These are phyloP conservation scores for Calocybe gangraenosa DNA, from an alignment of 768 basidiomycete genomes.

Conservation along the genomic window DNA sequence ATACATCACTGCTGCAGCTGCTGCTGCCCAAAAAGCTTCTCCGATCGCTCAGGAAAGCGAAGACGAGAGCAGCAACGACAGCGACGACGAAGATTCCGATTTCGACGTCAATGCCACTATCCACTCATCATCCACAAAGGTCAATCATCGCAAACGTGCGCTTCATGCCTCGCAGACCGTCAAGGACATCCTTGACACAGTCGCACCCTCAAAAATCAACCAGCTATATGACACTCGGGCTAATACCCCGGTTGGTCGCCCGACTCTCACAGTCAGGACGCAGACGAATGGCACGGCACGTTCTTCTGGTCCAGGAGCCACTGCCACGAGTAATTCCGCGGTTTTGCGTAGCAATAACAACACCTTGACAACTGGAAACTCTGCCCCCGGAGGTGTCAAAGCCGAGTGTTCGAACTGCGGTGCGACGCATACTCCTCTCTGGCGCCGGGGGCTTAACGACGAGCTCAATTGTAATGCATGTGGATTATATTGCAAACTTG, in stretches of 20 bases:
- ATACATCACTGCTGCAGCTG: conserved; percentile 5
- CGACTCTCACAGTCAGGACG: conserved; percentile 60
- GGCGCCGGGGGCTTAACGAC: conserved; percentile 83
- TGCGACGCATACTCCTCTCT: conserved; percentile 84
- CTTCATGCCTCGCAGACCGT: conserved; percentile 35
- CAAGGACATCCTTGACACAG: conserved; percentile 44
- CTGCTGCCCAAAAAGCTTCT: conserved; percentile 14
- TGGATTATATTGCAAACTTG: conserved; percentile 83
- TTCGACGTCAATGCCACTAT: conserved; percentile 28
- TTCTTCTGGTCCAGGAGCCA: conserved; percentile 61
- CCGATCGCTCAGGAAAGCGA: conserved; percentile 25
- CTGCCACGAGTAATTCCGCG: conserved; percentile 52
- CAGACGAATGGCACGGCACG: conserved; percentile 42
- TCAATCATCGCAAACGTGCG: conserved; percentile 18
- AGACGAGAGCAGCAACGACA: conserved; percentile 28
- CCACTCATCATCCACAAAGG: conserved; percentile 15
- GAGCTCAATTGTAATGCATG: conserved; percentile 90
- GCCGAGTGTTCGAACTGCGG: conserved; percentile 88
- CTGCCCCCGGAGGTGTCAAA: conserved; percentile 57
- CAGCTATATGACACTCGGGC: conserved; percentile 48
- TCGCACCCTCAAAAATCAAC: conserved; percentile 56
- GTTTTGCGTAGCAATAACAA: conserved; percentile 29
- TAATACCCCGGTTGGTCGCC: conserved; percentile 42
- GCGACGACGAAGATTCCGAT: conserved; percentile 33
- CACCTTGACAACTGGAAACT: conserved; percentile 24